Evolutionary conservation across 1,284 basidiomycete genomes (phyloP).

Genomic region (Lignosus rhinocerotis): DNA sequence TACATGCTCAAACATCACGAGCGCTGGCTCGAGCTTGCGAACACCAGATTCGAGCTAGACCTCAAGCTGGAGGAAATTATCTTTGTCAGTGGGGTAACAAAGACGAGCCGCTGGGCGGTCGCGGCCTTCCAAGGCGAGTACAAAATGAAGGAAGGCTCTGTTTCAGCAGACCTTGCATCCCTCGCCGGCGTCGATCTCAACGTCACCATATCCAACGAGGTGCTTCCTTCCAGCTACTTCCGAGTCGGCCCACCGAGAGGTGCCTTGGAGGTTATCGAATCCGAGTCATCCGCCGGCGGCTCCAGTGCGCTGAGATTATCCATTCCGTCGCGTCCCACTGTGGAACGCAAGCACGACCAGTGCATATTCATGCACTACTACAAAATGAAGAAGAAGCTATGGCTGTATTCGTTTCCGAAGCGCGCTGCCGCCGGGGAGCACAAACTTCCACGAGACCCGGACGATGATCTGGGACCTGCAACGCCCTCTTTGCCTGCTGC

Average conservation of each 20-base stretch:
- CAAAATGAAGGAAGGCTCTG: background rate
- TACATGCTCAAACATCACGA: conserved; percentile 19
- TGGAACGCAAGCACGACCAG: background rate
- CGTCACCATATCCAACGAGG: background rate
- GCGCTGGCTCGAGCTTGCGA: conserved; percentile 26
- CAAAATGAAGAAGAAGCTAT: conserved; percentile 6
- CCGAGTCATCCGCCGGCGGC: too few relatives aligned
- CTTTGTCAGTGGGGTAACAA: conserved; percentile 19
- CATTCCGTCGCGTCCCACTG: too few relatives aligned
- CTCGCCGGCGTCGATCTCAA: background rate
- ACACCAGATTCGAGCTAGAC: conserved; percentile 4
- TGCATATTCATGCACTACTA: conserved; percentile 21
- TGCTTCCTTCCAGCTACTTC: background rate
- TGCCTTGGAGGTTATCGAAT: background rate
- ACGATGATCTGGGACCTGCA: background rate
- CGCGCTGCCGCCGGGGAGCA: background rate
- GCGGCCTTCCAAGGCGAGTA: conserved; percentile 10
- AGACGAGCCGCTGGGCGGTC: conserved; percentile 20
- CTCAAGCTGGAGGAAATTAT: conserved; percentile 12
- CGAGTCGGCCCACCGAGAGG: background rate
- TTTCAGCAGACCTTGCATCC: background rate
- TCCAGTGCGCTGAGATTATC: background rate
- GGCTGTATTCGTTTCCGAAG: background rate
- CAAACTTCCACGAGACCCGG: background rate
- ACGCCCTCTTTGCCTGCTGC: background rate